These are phyloP conservation scores for Didymella sp. DNA, from an alignment of 2,329 filamentous ascomycete genomes.

Conservation along the genomic window DNA sequence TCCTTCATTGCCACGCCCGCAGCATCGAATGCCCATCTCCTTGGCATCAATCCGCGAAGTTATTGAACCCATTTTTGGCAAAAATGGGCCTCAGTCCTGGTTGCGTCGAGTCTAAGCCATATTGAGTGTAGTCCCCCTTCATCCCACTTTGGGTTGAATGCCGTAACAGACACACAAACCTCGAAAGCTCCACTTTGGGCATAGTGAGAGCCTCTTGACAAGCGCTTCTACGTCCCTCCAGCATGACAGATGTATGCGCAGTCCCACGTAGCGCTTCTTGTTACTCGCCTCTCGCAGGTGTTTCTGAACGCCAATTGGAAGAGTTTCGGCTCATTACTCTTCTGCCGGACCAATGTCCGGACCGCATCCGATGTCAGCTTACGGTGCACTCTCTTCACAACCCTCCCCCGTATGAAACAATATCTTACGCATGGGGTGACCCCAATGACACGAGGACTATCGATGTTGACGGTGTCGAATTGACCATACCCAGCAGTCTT, in stretches of 20 bases:
- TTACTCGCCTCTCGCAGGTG: neutral
- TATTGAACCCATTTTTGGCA: too few species aligned
- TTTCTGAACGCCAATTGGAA: neutral
- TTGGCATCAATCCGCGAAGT: too few species aligned
- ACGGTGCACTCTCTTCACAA: neutral
- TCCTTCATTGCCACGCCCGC: neutral
- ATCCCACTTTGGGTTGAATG: too few species aligned
- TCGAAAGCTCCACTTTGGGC: too few species aligned
- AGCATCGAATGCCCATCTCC: too few species aligned
- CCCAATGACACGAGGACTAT: neutral
- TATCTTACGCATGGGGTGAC: constrained; percentile 13
- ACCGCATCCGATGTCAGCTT: constrained; percentile 1
- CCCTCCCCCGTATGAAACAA: neutral
- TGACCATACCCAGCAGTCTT: constrained; percentile 4
- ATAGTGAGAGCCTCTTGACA: too few species aligned
- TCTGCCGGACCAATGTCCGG: neutral
- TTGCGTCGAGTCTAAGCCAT: too few species aligned
- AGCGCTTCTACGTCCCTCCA: too few species aligned
- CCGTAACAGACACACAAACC: too few species aligned
- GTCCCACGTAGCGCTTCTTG: neutral
- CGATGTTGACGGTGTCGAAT: neutral
- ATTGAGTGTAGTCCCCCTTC: too few species aligned
- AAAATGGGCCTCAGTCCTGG: too few species aligned
- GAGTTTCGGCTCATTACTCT: constrained; percentile 1
- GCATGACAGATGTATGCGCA: neutral